Evolutionary conservation across 2,329 filamentous ascomycete genomes (phyloP).

Genomic region (Microcyclospora pomicola): DNA sequence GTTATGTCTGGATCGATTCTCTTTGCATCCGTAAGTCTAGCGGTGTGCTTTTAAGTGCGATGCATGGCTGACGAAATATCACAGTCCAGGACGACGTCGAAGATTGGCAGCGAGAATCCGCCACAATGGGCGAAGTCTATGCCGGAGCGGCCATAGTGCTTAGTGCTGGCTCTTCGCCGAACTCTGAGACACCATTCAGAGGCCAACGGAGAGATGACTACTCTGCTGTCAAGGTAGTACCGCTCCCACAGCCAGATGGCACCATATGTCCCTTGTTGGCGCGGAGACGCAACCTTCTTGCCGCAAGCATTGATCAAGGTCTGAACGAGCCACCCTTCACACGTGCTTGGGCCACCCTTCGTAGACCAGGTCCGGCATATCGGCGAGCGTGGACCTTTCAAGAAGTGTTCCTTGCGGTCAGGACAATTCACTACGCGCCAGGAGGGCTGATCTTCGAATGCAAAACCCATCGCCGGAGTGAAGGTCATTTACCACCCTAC

Average conservation of each 20-base stretch:
- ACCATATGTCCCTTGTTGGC: not conserved
- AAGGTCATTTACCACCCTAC: slow-evolving; percentile 2
- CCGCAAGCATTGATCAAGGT: slow-evolving; percentile 4
- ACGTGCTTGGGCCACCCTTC: not conserved
- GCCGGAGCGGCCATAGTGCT: not conserved
- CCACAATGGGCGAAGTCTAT: not conserved
- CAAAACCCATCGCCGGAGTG: slow-evolving; percentile 2
- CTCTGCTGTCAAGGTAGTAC: not conserved
- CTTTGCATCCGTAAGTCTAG: not conserved
- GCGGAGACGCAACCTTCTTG: not conserved
- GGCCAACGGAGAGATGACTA: not conserved
- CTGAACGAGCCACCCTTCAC: slow-evolving; percentile 4
- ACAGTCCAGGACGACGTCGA: not conserved
- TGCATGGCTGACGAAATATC: no score
- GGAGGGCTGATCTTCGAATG: slow-evolving; percentile 4
- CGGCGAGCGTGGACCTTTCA: slow-evolving; percentile 6
- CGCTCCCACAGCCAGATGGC: not conserved
- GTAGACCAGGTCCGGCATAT: slow-evolving; percentile 2
- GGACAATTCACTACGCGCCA: slow-evolving; percentile 2
- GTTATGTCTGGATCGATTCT: not conserved
- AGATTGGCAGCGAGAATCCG: slow-evolving; percentile 1
- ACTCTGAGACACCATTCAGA: not conserved
- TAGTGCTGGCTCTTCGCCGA: not conserved
- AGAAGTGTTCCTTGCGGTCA: slow-evolving; percentile 1
- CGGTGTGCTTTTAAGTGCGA: no score